phyloP scores from a whole-genome alignment of 257 asterid species.

The Nyctanthes arbortristis region DNA sequence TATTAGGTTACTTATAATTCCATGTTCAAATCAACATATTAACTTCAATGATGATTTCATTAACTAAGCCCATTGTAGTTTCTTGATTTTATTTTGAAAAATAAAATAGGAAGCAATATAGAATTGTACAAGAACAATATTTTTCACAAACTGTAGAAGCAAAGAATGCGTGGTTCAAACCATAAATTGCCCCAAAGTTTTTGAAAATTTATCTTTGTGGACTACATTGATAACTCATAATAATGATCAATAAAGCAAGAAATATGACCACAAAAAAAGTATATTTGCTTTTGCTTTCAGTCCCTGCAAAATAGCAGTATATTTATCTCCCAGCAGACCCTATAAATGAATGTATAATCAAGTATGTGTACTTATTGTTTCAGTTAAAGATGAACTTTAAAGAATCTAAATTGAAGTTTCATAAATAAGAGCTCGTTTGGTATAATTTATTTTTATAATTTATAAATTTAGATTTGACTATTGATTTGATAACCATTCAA shows the following conservation, averaged over 20 bases:
- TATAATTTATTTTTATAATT: too few relatives aligned
- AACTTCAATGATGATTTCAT: too few relatives aligned
- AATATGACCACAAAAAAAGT: constrained; percentile 19
- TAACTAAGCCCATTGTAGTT: too few relatives aligned
- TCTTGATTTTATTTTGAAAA: too few relatives aligned
- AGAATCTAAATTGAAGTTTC: background rate
- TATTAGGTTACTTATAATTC: too few relatives aligned
- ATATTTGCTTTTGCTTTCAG: background rate
- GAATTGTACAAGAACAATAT: too few relatives aligned
- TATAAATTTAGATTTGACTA: too few relatives aligned
- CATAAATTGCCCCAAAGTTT: background rate
- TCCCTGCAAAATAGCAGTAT: constrained; percentile 7
- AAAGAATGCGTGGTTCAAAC: background rate
- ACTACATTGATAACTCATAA: constrained; percentile 3
- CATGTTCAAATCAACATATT: too few relatives aligned
- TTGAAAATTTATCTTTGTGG: background rate
- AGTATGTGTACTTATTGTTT: background rate
- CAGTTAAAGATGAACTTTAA: background rate
- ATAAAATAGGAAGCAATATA: too few relatives aligned
- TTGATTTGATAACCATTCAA: too few relatives aligned
- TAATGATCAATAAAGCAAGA: background rate
- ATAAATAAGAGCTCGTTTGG: too few relatives aligned
- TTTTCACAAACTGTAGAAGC: too few relatives aligned
- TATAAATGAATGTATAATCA: background rate
- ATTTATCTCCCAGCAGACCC: background rate